These are phyloP conservation scores for Pelagomonas calceolata DNA, from an alignment of 108 stramenopile genomes.

Conservation along the genomic window DNA sequence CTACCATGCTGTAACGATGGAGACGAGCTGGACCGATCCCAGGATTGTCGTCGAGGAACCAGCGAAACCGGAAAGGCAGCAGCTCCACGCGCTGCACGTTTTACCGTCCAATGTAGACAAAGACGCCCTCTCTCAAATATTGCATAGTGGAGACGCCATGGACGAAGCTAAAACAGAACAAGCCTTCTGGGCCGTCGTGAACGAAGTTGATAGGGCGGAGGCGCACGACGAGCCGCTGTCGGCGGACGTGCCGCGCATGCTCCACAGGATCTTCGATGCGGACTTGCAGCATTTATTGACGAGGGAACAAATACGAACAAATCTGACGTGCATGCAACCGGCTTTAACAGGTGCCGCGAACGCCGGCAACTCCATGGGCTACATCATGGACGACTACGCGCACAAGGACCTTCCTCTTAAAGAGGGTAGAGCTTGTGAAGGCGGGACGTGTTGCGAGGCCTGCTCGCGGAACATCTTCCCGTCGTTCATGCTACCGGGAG, in stretches of 20 bases:
- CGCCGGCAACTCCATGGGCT: conserved; percentile 14
- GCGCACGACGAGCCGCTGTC: conserved; percentile 19
- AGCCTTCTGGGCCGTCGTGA: conserved; percentile 35
- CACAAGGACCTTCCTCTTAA: conserved; percentile 26
- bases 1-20: no score
- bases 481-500: conserved; percentile 15
- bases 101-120: no score
- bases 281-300: conserved; percentile 16
- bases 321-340: conserved; percentile 32
- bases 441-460: conserved; percentile 21
- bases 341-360: conserved; percentile 4
- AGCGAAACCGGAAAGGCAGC: no score
- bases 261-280: conserved; percentile 35
- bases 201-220: conserved; percentile 26
- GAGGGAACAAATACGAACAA: conserved; percentile 21
- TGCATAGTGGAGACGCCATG: no score
- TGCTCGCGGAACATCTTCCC: conserved; percentile 32
- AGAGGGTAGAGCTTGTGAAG: conserved; percentile 16
- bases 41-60: no score
- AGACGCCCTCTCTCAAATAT: no score
- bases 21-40: no score
- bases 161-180: no score
- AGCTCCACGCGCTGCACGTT: no score
- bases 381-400: conserved; percentile 25
- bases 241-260: conserved; percentile 24